These are phyloP conservation scores for Cudoniella acicularis DNA, from an alignment of 495 filamentous ascomycete species.

Conservation along the genomic window DNA sequence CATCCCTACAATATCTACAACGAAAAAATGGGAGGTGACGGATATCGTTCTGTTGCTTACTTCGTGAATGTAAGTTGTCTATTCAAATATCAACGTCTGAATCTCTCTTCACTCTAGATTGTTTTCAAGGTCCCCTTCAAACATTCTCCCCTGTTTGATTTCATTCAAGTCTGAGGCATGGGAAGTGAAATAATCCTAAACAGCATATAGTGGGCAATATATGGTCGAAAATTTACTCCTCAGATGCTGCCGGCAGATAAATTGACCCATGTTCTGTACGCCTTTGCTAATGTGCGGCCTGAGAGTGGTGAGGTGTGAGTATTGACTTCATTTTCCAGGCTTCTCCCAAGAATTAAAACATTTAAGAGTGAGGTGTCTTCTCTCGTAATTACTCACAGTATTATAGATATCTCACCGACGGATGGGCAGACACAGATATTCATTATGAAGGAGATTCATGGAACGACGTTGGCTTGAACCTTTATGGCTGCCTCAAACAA, in stretches of 20 bases:
- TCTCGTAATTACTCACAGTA: too few species aligned
- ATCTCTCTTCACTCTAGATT: not conserved
- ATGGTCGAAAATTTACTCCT: constrained; percentile 80
- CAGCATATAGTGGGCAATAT: constrained; percentile 77
- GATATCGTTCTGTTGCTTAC: constrained; percentile 73
- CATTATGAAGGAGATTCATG: constrained; percentile 82
- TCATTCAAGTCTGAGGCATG: too few species aligned
- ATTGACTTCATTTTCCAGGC: not conserved
- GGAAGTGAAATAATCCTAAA: too few species aligned
- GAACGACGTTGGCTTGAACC: constrained; percentile 66
- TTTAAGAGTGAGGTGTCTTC: not conserved
- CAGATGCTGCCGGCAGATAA: constrained; percentile 85
- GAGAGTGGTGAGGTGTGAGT: constrained; percentile 61
- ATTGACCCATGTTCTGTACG: constrained; percentile 84
- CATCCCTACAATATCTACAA: not conserved
- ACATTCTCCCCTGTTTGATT: not conserved
- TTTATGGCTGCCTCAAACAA: constrained; percentile 93
- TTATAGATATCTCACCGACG: constrained; percentile 66
- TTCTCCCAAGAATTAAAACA: not conserved
- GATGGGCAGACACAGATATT: constrained; percentile 85
- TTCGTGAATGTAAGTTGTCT: constrained; percentile 60
- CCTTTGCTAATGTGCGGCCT: constrained; percentile 63
- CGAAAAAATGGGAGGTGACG: constrained; percentile 41
- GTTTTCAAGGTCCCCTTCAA: not conserved
- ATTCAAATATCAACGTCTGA: not conserved